Conservation (phyloP, 805 yeast genomes). For the Hagleromyces aurorensis region DNA sequence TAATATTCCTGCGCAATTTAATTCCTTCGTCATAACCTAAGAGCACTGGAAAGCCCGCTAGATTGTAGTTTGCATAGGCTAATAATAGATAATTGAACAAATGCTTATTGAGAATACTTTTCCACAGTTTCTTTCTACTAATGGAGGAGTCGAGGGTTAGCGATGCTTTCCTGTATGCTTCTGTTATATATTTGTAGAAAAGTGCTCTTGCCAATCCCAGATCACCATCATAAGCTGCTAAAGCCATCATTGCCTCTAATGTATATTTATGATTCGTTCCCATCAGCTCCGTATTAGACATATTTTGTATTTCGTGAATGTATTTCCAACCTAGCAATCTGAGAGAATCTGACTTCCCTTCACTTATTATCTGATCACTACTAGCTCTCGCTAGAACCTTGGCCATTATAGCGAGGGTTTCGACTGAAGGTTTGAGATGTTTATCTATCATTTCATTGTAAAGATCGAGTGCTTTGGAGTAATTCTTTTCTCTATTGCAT, state of each 20-base stretch:
- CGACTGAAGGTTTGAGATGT: constrained; percentile 14
- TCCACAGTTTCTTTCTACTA: constrained; percentile 16
- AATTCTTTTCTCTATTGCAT: constrained; percentile 51
- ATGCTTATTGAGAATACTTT: constrained; percentile 30
- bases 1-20: constrained; percentile 38
- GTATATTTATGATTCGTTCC: constrained; percentile 9
- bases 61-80: constrained; percentile 39
- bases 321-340: constrained; percentile 62
- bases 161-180: constrained; percentile 16
- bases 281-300: constrained; percentile 15
- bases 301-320: constrained; percentile 53
- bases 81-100: constrained; percentile 40
- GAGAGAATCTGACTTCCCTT: constrained; percentile 24
- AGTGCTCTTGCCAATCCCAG: constrained; percentile 61
- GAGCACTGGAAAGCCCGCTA: constrained; percentile 31
- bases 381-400: constrained; percentile 24
- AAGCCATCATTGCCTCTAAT: constrained; percentile 56
- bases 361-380: constrained; percentile 20
- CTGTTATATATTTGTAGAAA: constrained; percentile 39
- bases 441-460: constrained; percentile 55
- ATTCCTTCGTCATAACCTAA: constrained; percentile 40
- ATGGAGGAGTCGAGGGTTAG: constrained; percentile 6
- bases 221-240: constrained; percentile 80
- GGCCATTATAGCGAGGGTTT: constrained; percentile 20
- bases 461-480: constrained; percentile 70